Conservation (phyloP, 768 basidiomycete genomes). For the Suillus placidus region DNA sequence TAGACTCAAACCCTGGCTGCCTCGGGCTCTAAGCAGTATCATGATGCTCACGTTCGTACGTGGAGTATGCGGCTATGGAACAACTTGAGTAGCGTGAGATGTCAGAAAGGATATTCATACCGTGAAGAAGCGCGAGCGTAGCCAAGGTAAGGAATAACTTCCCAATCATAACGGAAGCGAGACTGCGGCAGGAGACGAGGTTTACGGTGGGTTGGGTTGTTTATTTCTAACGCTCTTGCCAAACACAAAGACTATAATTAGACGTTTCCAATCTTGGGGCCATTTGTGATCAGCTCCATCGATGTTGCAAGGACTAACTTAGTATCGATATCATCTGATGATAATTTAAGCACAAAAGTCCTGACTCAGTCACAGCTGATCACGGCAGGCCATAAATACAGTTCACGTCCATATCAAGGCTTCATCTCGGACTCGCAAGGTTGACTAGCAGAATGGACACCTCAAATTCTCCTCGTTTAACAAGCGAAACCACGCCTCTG, state of each 20-base stretch:
- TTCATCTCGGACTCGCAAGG: neutral
- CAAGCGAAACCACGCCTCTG: constrained; percentile 3
- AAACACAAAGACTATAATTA: neutral
- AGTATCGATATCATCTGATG: neutral
- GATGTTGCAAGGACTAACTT: no score
- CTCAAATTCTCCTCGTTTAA: neutral
- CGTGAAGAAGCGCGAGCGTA: constrained; percentile 54
- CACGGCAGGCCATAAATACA: constrained; percentile 2
- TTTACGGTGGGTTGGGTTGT: neutral
- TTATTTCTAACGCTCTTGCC: constrained; percentile 2
- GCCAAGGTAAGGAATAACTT: constrained; percentile 50
- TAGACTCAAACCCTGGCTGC: constrained; percentile 10
- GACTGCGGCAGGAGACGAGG: neutral
- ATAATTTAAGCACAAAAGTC: neutral
- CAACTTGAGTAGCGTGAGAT: constrained; percentile 10
- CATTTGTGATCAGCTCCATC: neutral
- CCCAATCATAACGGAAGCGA: constrained; percentile 44
- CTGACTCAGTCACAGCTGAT: neutral
- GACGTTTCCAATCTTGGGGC: neutral
- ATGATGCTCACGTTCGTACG: constrained; percentile 68
- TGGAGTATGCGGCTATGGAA: constrained; percentile 74
- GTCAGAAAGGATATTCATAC: constrained; percentile 37
- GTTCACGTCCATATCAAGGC: neutral
- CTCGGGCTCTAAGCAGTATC: neutral
- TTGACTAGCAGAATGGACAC: neutral